Conservation (phyloP, 306 rosid genomes). For the Cicer judaicum region DNA sequence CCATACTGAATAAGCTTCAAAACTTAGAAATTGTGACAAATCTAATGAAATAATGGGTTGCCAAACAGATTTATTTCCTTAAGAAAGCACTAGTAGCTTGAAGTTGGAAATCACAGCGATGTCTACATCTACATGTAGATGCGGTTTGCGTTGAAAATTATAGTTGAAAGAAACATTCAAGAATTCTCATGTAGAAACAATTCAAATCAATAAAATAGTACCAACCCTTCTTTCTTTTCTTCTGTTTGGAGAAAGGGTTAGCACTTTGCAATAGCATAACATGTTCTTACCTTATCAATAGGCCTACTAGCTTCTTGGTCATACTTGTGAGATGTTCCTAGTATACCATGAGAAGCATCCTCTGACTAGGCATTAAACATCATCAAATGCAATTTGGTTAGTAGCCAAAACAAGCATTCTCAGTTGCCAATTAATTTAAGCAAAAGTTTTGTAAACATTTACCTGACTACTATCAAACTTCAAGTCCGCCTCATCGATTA, state of each 20-base stretch:
- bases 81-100: too few relatives aligned
- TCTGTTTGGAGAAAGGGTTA: too few relatives aligned
- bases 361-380: conserved; percentile 51
- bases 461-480: conserved; percentile 76
- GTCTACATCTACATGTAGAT: too few relatives aligned
- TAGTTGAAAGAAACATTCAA: background rate
- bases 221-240: too few relatives aligned
- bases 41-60: too few relatives aligned
- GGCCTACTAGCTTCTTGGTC: conserved; percentile 58
- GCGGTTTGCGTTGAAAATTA: too few relatives aligned
- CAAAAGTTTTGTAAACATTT: conserved; percentile 29
- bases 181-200: background rate
- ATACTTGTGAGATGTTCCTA: conserved; percentile 53
- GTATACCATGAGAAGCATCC: conserved; percentile 54
- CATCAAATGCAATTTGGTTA: conserved; percentile 35
- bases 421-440: conserved; percentile 23
- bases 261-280: background rate
- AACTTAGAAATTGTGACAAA: too few relatives aligned
- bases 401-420: conserved; percentile 23
- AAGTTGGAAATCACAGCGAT: too few relatives aligned
- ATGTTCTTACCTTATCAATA: conserved; percentile 52
- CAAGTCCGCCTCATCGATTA: conserved; percentile 65
- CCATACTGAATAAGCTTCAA: too few relatives aligned
- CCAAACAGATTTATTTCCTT: too few relatives aligned
- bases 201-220: conserved; percentile 4